Evolutionary conservation across 2,329 filamentous ascomycete species (phyloP).

Genomic region (Westerdykella aurantiaca): DNA sequence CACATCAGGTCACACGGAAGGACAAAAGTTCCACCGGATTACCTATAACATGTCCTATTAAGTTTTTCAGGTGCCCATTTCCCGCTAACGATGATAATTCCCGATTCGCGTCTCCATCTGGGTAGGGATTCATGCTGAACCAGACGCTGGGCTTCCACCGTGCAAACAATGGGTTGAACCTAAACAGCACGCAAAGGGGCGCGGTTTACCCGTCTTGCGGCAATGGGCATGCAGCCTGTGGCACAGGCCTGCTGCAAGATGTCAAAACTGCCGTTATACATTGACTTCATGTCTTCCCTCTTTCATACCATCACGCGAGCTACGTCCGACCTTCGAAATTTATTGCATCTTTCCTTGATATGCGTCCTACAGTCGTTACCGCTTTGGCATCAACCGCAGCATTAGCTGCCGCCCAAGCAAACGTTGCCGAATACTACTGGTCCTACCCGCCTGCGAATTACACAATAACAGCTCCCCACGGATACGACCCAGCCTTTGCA

Average conservation of each 20-base stretch:
- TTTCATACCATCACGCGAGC: too few species aligned
- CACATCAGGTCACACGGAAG: too few species aligned
- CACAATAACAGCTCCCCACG: not conserved
- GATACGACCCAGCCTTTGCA: slow-evolving; percentile 8
- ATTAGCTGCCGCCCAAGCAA: not conserved
- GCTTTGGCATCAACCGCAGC: not conserved
- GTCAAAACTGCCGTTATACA: not conserved
- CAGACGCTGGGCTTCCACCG: too few species aligned
- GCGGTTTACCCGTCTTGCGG: not conserved
- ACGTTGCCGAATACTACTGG: slow-evolving; percentile 6
- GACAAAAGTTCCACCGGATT: too few species aligned
- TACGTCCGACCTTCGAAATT: too few species aligned
- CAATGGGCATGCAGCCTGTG: not conserved
- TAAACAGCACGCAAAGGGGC: too few species aligned
- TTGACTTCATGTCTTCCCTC: too few species aligned
- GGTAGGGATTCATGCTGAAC: too few species aligned
- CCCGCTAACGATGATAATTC: not conserved
- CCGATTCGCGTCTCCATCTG: too few species aligned
- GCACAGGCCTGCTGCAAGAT: not conserved
- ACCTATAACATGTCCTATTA: too few species aligned
- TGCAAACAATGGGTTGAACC: too few species aligned
- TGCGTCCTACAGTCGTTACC: not conserved
- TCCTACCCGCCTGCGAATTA: slow-evolving; percentile 2
- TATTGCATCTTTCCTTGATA: not conserved
- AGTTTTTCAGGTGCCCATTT: too few species aligned